phyloP scores from a whole-genome alignment of 306 rosid genomes.

The Pyrus betulifolia region DNA sequence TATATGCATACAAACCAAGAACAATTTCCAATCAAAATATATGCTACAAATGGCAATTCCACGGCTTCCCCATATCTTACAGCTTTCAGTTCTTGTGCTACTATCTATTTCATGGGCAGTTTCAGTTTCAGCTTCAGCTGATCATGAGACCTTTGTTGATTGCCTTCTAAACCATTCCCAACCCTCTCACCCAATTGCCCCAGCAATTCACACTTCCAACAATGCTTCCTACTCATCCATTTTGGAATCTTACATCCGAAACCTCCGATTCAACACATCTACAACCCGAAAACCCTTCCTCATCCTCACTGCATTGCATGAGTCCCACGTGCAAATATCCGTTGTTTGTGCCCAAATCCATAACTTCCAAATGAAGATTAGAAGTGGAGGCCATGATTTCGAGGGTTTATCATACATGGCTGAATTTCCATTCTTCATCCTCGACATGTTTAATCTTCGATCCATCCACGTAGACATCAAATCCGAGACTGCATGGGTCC shows the following conservation, averaged over 20 bases:
- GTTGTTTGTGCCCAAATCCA: slow-evolving; percentile 42
- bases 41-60: neutral
- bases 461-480: slow-evolving; percentile 33
- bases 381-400: slow-evolving; percentile 71
- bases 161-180: slow-evolving; percentile 42
- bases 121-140: slow-evolving; percentile 10
- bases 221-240: slow-evolving; percentile 44
- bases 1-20: too few relatives aligned
- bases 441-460: slow-evolving; percentile 58
- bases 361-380: slow-evolving; percentile 48
- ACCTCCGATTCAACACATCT: slow-evolving; percentile 56
- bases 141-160: slow-evolving; percentile 22
- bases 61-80: neutral
- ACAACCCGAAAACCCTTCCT: slow-evolving; percentile 42
- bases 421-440: slow-evolving; percentile 46
- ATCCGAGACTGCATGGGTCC: slow-evolving; percentile 48
- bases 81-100: neutral
- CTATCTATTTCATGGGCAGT: slow-evolving; percentile 6
- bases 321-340: slow-evolving; percentile 46
- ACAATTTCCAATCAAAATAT: neutral
- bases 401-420: slow-evolving; percentile 55
- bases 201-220: slow-evolving; percentile 40
- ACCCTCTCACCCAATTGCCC: slow-evolving; percentile 41
- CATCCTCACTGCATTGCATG: slow-evolving; percentile 53
- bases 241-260: slow-evolving; percentile 39